Percentiles rank a stretch among this genome's conserved stretches.
These are phyloP conservation scores for Saccharomyces kudriavzevii DNA, from an alignment of 805 yeast genomes.

Conservation along the genomic window DNA sequence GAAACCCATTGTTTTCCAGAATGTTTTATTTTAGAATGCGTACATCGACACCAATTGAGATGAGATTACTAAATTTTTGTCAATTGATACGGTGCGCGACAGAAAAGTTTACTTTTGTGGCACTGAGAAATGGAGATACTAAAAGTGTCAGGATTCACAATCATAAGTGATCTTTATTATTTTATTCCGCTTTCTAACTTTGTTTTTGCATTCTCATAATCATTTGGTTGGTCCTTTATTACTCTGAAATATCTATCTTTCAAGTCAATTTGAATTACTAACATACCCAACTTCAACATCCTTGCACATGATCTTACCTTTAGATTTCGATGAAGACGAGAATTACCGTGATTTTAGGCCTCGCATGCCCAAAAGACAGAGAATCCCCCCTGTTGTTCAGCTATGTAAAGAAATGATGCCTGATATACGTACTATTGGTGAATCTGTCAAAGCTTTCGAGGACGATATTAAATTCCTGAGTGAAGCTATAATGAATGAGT, in stretches of 20 bases:
- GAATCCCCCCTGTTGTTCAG: constrained; percentile 39
- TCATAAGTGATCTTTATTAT: neutral
- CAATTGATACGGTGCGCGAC: neutral
- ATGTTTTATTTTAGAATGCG: neutral
- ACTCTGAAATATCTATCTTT: neutral
- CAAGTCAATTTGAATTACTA: neutral
- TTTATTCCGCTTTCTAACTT: neutral
- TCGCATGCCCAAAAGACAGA: constrained; percentile 28
- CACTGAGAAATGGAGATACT: neutral
- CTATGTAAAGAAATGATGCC: constrained; percentile 41
- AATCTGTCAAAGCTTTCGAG: constrained; percentile 42
- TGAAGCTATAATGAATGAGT: constrained; percentile 56
- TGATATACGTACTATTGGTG: constrained; percentile 54
- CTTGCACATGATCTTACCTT: constrained; percentile 13
- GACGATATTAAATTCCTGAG: constrained; percentile 60
- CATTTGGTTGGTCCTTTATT: neutral
- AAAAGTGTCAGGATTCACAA: neutral
- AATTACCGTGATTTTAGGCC: constrained; percentile 28
- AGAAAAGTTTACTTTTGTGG: neutral
- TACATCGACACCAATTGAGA: neutral
- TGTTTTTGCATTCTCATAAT: neutral
- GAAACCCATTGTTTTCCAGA: neutral
- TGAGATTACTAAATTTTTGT: neutral
- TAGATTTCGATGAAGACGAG: constrained; percentile 25
- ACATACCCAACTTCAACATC: neutral